Percentiles rank a stretch among this genome's conserved stretches.
Evolutionary conservation across 345 rosid species (phyloP).

Genomic region (Citrus medica): DNA sequence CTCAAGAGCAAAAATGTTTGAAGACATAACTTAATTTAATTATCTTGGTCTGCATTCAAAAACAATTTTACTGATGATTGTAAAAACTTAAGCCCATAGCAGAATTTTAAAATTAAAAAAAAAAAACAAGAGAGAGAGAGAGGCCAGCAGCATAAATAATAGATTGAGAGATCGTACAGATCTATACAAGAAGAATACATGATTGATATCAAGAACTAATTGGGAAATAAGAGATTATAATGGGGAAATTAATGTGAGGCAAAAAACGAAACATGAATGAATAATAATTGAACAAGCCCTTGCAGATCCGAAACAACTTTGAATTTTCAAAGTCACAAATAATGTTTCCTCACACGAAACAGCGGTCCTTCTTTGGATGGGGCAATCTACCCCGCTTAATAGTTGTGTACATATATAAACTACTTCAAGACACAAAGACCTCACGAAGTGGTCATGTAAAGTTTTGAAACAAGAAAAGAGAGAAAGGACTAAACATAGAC

Average conservation of each 20-base stretch:
- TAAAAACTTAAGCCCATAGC: no score
- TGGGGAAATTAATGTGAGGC: not conserved
- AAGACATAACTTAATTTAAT: no score
- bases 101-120: no score
- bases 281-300: conserved; percentile 4
- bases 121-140: no score
- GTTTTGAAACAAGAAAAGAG: conserved; percentile 2
- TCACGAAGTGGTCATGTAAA: conserved; percentile 12
- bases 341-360: conserved; percentile 24
- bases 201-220: not conserved
- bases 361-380: conserved; percentile 11
- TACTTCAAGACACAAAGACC: conserved; percentile 19
- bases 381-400: conserved; percentile 25
- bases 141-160: no score
- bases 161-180: no score
- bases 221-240: not conserved
- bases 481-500: conserved; percentile 15
- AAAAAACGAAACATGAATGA: not conserved
- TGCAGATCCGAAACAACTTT: conserved; percentile 15
- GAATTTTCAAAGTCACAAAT: conserved; percentile 26
- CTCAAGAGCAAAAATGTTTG: no score
- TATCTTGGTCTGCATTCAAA: no score
- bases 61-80: no score
- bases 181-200: not conserved
- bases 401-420: conserved; percentile 29